phyloP scores from a whole-genome alignment of 768 basidiomycete species.

The Chiua virens region DNA sequence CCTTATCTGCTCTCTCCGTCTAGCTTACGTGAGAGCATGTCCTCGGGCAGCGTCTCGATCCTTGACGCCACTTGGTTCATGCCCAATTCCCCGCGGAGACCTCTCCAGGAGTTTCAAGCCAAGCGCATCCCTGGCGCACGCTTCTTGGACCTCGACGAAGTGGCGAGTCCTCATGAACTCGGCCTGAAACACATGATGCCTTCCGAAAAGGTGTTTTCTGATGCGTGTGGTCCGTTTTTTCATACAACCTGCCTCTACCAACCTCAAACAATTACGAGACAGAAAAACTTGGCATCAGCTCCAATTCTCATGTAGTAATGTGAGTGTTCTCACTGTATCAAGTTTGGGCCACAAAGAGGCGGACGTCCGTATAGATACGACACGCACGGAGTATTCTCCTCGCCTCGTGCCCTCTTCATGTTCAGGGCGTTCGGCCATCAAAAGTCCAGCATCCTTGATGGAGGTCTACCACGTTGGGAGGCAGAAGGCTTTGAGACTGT shows the following conservation, averaged over 20 bases:
- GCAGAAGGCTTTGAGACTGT: conserved; percentile 62
- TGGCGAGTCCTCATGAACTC: conserved; percentile 70
- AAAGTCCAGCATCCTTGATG: conserved; percentile 85
- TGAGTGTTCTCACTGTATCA: conserved; percentile 33
- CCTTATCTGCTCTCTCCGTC: conserved; percentile 56
- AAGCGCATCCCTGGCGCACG: conserved; percentile 71
- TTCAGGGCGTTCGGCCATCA: conserved; percentile 90
- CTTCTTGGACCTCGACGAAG: conserved; percentile 79
- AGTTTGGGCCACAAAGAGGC: conserved; percentile 5
- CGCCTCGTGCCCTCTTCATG: conserved; percentile 92
- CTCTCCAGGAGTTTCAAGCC: conserved; percentile 63
- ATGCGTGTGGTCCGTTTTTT: conserved; percentile 68
- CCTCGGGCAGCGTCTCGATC: conserved; percentile 37
- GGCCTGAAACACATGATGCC: conserved; percentile 97
- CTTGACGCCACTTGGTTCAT: conserved; percentile 92
- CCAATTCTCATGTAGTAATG: conserved; percentile 81
- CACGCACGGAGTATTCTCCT: conserved; percentile 84
- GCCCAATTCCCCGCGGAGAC: conserved; percentile 79
- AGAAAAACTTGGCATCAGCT: conserved; percentile 73
- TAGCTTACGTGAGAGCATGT: conserved; percentile 40
- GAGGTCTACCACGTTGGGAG: conserved; percentile 86
- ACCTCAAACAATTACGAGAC: conserved; percentile 17
- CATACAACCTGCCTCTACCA: conserved; percentile 3
- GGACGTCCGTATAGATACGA: conserved; percentile 65
- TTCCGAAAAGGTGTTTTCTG: conserved; percentile 61